Evolutionary conservation across 169 alveolate species (phyloP), one percentile per base, ranked within the genome.

Genomic region (Plasmodium relictum): DNA sequence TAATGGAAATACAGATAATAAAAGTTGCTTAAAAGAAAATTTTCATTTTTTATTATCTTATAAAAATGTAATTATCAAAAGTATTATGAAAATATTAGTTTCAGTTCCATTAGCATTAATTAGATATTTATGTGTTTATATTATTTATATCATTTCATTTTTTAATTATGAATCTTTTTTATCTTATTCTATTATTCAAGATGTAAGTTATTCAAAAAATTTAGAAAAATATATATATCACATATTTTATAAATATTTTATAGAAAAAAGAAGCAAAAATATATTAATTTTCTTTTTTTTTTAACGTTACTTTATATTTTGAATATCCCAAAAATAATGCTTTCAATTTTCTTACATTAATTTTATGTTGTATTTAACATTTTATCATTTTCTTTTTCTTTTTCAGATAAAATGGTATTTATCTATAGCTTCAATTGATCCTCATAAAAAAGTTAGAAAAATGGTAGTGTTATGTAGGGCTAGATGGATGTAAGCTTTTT

Each of bases 381-480:
- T 63, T 14, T 39, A 37, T 39, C 1, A 9, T 9, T 41, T 42
- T 37, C 20, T 61, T 74, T 48, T 37, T 41, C n/a, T 56, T 7
- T 24, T 9, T 61, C 48, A 74, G 88, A 74, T 74, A 5, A 74
- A 74, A 37, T 74, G 88, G 88, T 59, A 74, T 68, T 44, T 74
- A 54, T 74, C 88, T 12, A 44, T 74, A 45, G 88, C 88, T n/a
- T 74, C 88, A 48, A 44, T 41, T 31, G 88, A 74, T 41, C 88
- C 88, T 26, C 88, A 74, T 52, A 74, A 61, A 50, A 74, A 74
- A 31, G 74, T 74, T 50, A 18, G 88, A 66, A 74, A 61, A 61
- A 74, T 74, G 54, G 88, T 74, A 45, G 73, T 74, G 10, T 54
- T 74, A 10, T 74, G 88, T 68, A 74, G 88, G 20, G 20, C 88